Base-by-base conservation (phyloP, 2,329 filamentous ascomycete species). In the Diaporthe vexans region DNA sequence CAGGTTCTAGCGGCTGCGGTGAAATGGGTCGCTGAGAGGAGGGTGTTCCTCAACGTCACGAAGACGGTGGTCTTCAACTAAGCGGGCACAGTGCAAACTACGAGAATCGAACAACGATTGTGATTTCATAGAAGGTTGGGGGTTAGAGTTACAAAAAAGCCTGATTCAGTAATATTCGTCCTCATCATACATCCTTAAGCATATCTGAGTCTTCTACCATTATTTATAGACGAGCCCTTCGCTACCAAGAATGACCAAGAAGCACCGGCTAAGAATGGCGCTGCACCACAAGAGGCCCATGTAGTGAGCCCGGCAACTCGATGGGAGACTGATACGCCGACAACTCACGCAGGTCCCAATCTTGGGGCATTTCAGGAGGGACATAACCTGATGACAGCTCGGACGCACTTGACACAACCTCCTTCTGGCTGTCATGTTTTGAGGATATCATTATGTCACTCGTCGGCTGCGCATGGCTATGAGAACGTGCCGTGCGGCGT, bases 1-100 rank as follows among this genome's bases (percentile, higher is more conserved):
- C 93, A 95, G 83, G 94, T 95, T 9, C 84, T 97, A 78, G 94
- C 93, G 4, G 91, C 93, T 4, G 94, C 94, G 0, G 94, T 97
- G 72, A 94, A 95, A 85, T 95, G 94, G 92, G 94, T 94, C 84
- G 92, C 93, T 33, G 94, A 97, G 88, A 89, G 91, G 80, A 88
- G 92, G 73, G 91, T 97, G 40, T 93, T 97, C 80, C 84, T 96
- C 77, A 95, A 95, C 81, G 93, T 93, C 21, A 88, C 88, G 77
- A 95, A 95, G 89, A 96, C 94, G 43, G 93, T 95, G 35, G 94
- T 95, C 2, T 95, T 95, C 83, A 87, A 85, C 76, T 86, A 78
- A 78, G n/a, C 46, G n/a, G 26, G 46, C 19, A 5, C 10, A n/a
- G 2, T 24, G 43, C 6, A 4, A 37, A 37, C 19, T 37, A 5